Percentiles rank a stretch among this genome's conserved stretches.
phyloP scores from a whole-genome alignment of 2,329 filamentous ascomycete species.

The Aurifilum marmelostoma region DNA sequence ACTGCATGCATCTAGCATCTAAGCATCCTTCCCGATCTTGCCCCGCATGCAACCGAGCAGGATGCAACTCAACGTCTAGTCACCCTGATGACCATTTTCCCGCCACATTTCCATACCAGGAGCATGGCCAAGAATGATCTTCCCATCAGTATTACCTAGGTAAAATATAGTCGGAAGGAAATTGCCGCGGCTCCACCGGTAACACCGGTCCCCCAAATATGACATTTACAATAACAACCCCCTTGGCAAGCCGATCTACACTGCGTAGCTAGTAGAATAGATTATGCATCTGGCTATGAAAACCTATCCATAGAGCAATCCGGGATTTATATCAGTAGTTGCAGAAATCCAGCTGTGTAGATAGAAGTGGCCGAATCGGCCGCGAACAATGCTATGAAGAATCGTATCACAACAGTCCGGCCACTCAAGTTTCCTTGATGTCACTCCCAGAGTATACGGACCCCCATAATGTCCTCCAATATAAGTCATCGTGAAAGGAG shows the following conservation, averaged over 20 bases:
- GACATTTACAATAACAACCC: no score
- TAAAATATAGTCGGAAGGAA: background rate
- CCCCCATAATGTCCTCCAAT: slow-evolving; percentile 10
- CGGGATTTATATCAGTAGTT: no score
- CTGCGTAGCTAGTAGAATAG: background rate
- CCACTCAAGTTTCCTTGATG: background rate
- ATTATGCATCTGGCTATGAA: no score
- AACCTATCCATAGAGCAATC: no score
- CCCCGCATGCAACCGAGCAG: background rate
- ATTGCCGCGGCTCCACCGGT: background rate
- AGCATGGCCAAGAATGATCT: background rate
- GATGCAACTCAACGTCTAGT: background rate
- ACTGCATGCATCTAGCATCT: background rate
- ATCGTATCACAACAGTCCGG: no score
- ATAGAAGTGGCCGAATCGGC: background rate
- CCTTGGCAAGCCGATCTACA: no score
- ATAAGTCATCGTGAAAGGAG: slow-evolving; percentile 16
- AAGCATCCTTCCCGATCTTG: background rate
- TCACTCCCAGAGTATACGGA: slow-evolving; percentile 12
- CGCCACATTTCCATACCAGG: background rate
- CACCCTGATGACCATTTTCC: background rate
- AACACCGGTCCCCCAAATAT: background rate
- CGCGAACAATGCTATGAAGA: no score
- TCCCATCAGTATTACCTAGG: background rate
- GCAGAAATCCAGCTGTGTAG: no score